Conservation (phyloP, 345 rosid species). For the Trapa bicornis region DNA sequence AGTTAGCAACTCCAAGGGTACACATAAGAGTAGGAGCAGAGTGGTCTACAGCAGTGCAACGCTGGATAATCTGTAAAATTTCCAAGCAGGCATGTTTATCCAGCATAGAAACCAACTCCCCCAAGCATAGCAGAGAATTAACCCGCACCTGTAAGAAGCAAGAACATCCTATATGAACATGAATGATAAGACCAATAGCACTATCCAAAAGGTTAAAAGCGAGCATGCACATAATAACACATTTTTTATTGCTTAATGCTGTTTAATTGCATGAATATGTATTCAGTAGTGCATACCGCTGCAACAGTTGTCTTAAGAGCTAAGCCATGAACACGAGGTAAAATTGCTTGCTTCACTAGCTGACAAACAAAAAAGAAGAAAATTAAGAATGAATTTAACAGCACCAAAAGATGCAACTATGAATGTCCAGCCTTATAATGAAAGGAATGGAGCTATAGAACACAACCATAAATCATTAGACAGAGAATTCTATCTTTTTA, state of each 20-base stretch:
- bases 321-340: conserved; percentile 91
- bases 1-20: conserved; percentile 83
- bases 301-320: conserved; percentile 97
- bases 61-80: conserved; percentile 75
- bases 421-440: not conserved
- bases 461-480: not conserved
- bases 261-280: not conserved
- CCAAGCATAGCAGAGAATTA: conserved; percentile 64
- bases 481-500: too few species aligned
- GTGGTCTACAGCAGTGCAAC: conserved; percentile 88
- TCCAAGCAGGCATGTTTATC: conserved; percentile 67
- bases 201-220: not conserved
- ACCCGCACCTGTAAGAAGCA: conserved; percentile 68
- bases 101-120: conserved; percentile 6
- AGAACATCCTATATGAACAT: not conserved
- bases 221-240: not conserved
- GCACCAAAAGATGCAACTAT: not conserved
- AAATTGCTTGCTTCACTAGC: conserved; percentile 83
- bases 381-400: conserved; percentile 1
- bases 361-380: conserved; percentile 18
- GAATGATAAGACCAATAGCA: not conserved
- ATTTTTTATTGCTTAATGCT: not conserved
- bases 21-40: conserved; percentile 98
- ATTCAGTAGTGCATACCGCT: conserved; percentile 43
- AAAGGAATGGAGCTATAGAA: not conserved